These are phyloP conservation scores for Crucihimalaya himalaica DNA, from an alignment of 345 rosid species.

Conservation along the genomic window DNA sequence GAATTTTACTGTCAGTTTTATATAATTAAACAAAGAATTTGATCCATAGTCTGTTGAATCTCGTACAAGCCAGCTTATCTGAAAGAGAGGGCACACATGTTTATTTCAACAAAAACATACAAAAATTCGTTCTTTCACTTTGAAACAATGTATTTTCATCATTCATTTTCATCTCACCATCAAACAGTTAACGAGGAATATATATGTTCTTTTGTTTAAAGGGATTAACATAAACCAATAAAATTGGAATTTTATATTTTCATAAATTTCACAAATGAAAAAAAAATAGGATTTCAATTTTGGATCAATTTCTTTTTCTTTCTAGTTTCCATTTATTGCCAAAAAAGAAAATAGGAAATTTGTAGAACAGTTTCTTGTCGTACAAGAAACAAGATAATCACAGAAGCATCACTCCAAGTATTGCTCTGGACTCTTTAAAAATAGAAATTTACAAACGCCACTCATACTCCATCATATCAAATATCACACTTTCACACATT, in stretches of 20 bases:
- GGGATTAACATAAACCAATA: too few species aligned
- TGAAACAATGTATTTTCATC: too few species aligned
- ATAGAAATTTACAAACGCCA: not conserved
- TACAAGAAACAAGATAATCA: not conserved
- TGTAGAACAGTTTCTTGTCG: not conserved
- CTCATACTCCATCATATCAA: not conserved
- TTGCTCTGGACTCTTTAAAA: not conserved
- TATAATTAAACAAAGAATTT: not conserved
- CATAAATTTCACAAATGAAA: not conserved
- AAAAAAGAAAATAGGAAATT: not conserved
- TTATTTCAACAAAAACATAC: too few species aligned
- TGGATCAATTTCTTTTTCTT: not conserved
- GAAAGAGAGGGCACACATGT: not conserved
- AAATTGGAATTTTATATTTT: not conserved
- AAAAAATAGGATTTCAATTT: not conserved
- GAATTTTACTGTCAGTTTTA: not conserved
- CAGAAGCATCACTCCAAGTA: not conserved
- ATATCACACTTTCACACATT: not conserved
- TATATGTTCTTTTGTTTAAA: not conserved
- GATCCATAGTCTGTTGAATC: not conserved
- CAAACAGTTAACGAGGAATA: not conserved
- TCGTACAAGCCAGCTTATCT: not conserved
- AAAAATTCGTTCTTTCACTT: too few species aligned
- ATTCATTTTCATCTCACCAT: not conserved
- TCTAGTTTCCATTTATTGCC: not conserved